Evolutionary conservation across 805 yeast genomes (phyloP).

Genomic region (Dipodascus geniculatus): DNA sequence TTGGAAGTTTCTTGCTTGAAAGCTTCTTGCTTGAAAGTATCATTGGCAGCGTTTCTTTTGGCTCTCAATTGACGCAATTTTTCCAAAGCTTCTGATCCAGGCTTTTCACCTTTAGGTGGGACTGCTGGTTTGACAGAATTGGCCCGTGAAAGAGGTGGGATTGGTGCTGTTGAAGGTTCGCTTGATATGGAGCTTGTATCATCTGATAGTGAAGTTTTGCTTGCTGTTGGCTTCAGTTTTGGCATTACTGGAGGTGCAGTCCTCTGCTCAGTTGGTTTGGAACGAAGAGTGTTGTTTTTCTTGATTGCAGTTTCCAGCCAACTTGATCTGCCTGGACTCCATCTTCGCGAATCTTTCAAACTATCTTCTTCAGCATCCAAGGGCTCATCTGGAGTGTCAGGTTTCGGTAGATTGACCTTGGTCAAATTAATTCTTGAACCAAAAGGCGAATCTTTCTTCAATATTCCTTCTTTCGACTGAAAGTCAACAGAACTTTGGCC

Average conservation of each 20-base stretch:
- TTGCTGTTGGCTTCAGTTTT: neutral
- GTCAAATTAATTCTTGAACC: neutral
- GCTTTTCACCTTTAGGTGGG: constrained; percentile 9
- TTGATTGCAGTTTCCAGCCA: constrained; percentile 14
- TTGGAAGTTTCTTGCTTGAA: too few species aligned
- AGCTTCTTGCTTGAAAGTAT: neutral
- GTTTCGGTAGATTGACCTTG: neutral
- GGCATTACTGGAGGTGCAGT: neutral
- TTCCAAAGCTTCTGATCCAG: constrained; percentile 13
- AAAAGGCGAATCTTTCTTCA: neutral
- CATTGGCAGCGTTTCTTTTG: neutral
- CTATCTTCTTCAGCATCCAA: neutral
- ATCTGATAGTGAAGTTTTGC: neutral
- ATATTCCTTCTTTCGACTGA: neutral
- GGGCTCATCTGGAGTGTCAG: neutral
- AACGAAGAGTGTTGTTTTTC: constrained; percentile 5
- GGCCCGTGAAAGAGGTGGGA: neutral
- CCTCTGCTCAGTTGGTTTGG: constrained; percentile 3
- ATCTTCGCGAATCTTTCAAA: constrained; percentile 12
- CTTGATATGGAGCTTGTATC: too few species aligned
- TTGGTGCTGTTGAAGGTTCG: too few species aligned
- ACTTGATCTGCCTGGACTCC: constrained; percentile 18
- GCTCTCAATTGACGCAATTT: constrained; percentile 8
- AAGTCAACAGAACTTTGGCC: neutral
- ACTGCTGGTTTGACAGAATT: constrained; percentile 3